Conservation (phyloP, 805 yeast species). For the Teunomyces kruisii region DNA sequence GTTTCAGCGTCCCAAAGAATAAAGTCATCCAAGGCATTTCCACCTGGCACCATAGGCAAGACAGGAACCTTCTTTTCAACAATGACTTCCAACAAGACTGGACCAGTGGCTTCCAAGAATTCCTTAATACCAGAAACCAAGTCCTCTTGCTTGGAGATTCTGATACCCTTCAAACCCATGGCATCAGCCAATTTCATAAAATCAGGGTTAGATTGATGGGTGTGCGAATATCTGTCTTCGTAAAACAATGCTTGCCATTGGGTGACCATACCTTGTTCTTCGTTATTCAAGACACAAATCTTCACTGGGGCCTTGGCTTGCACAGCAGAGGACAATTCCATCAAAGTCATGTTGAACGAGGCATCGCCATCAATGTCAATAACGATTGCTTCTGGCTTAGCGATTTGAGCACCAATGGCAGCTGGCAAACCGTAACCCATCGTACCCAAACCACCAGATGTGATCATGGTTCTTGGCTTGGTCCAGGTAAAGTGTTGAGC, state of each 20-base stretch:
- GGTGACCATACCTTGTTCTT: constrained; percentile 99
- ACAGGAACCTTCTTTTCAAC: constrained; percentile 95
- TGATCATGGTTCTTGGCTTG: constrained; percentile 86
- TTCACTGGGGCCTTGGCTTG: constrained; percentile 92
- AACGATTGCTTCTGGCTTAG: constrained; percentile 90
- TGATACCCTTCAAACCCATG: constrained; percentile 86
- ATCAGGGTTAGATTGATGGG: constrained; percentile 94
- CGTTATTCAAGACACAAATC: constrained; percentile 86
- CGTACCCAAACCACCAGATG: constrained; percentile 99
- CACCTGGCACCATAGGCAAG: constrained; percentile 97
- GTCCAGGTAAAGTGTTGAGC: constrained; percentile 97
- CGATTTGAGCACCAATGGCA: constrained; percentile 98
- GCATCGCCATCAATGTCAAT: constrained; percentile 99
- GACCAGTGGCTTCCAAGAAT: constrained; percentile 75
- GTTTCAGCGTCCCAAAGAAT: constrained; percentile 81
- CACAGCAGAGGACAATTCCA: constrained; percentile 90
- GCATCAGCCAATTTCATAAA: constrained; percentile 91
- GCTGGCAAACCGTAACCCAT: constrained; percentile 98
- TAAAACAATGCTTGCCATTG: constrained; percentile 99
- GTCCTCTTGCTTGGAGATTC: constrained; percentile 68
- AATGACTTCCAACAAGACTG: constrained; percentile 84
- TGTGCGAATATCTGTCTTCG: constrained; percentile 96
- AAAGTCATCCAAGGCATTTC: constrained; percentile 91
- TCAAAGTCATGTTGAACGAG: constrained; percentile 96
- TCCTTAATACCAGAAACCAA: constrained; percentile 48